These are phyloP conservation scores for Wickerhamiella slavikovae DNA, from an alignment of 805 yeast species.

Conservation along the genomic window DNA sequence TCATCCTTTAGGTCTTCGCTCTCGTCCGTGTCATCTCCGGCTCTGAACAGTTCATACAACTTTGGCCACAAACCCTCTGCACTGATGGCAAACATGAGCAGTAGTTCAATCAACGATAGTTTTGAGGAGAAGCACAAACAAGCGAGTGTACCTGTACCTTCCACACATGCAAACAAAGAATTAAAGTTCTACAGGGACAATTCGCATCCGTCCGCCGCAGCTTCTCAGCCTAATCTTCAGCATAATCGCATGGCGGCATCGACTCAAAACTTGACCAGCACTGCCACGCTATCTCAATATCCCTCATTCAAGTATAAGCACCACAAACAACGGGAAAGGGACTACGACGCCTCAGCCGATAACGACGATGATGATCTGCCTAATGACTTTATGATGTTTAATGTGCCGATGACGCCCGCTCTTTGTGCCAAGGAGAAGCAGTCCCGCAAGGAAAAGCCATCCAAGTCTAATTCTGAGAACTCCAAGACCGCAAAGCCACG, in stretches of 20 bases:
- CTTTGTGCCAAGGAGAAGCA: constrained; percentile 18
- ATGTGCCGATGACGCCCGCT: constrained; percentile 45
- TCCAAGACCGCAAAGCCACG: neutral
- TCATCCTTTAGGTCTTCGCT: constrained; percentile 11
- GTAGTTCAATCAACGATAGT: neutral
- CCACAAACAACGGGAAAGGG: constrained; percentile 16
- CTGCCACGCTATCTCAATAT: constrained; percentile 12
- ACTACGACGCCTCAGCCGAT: constrained; percentile 16
- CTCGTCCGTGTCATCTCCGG: constrained; percentile 9
- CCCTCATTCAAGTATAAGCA: constrained; percentile 4
- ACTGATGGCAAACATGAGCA: neutral
- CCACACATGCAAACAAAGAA: no score
- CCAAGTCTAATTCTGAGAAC: neutral
- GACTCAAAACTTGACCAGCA: constrained; percentile 9
- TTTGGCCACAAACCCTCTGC: neutral
- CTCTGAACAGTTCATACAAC: constrained; percentile 1
- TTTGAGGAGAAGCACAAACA: neutral
- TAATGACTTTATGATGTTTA: constrained; percentile 31
- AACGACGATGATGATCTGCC: constrained; percentile 36
- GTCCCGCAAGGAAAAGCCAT: neutral
- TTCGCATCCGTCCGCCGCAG: neutral
- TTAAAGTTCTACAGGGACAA: neutral
- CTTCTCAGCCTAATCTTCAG: neutral
- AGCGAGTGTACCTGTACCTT: neutral
- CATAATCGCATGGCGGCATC: neutral